Evolutionary conservation across 768 basidiomycete genomes (phyloP).

Genomic region (Agaricus blazei): DNA sequence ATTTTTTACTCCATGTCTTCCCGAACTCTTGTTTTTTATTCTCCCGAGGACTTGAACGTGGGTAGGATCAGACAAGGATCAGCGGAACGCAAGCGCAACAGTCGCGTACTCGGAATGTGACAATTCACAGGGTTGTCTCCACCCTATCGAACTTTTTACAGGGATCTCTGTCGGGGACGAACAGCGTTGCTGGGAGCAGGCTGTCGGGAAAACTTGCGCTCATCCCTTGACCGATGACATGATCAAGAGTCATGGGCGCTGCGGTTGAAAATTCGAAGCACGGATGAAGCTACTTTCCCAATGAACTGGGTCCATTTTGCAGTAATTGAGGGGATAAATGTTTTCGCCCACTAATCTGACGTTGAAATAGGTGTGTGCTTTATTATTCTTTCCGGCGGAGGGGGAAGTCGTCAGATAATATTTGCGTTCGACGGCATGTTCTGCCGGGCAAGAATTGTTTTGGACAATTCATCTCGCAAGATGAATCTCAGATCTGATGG

Average conservation of each 20-base stretch:
- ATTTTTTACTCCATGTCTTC: no score
- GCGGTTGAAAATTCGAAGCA: constrained; percentile 2
- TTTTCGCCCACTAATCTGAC: neutral
- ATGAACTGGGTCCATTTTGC: neutral
- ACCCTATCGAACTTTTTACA: neutral
- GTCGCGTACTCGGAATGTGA: neutral
- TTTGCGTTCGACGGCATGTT: constrained; percentile 10
- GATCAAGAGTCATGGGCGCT: constrained; percentile 3
- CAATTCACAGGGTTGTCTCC: constrained; percentile 7
- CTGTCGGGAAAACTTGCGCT: neutral
- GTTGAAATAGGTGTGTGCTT: neutral
- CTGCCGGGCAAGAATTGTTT: neutral
- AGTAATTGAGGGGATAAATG: neutral
- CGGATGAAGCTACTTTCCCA: neutral
- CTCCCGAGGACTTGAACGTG: constrained; percentile 1
- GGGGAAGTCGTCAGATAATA: neutral
- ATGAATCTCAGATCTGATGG: constrained; percentile 16
- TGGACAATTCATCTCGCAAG: constrained; percentile 7
- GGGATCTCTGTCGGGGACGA: neutral
- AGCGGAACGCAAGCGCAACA: constrained; percentile 2
- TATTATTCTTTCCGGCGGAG: neutral
- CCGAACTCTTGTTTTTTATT: neutral
- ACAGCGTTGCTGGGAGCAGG: neutral
- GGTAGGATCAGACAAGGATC: constrained; percentile 7
- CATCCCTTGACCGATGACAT: constrained; percentile 4